Conservation (phyloP, 352 stramenopile genomes). For the Globisporangium uncinulatum region DNA sequence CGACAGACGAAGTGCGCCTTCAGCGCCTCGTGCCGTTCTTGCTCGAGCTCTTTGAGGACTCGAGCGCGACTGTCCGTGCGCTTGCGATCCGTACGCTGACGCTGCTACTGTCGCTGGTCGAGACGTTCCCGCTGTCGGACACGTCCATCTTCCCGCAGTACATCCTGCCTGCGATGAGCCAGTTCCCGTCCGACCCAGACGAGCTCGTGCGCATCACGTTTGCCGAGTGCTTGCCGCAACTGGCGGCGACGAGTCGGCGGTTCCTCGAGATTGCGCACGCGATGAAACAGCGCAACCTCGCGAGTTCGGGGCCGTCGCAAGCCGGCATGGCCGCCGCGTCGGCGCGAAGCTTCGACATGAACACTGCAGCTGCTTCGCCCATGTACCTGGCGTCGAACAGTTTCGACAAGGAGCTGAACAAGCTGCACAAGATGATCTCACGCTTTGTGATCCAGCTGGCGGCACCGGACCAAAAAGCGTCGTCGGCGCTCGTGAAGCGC, state of each 20-base stretch:
- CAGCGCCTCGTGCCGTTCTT: conserved; percentile 93
- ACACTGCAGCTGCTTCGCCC: conserved; percentile 11
- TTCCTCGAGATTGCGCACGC: conserved; percentile 93
- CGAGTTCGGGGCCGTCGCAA: conserved; percentile 32
- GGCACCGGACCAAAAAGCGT: conserved; percentile 82
- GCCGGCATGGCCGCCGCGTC: conserved; percentile 18
- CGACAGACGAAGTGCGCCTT: conserved; percentile 91
- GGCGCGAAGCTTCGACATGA: conserved; percentile 32
- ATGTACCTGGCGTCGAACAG: conserved; percentile 73
- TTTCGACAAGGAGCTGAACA: conserved; percentile 91
- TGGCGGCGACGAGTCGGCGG: conserved; percentile 90
- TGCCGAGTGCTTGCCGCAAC: conserved; percentile 87
- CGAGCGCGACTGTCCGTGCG: conserved; percentile 84
- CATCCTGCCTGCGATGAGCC: conserved; percentile 90
- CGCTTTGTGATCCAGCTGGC: conserved; percentile 93
- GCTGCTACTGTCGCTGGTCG: conserved; percentile 87
- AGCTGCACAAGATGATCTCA: conserved; percentile 91
- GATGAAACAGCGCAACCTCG: conserved; percentile 70
- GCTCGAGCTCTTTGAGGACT: conserved; percentile 92
- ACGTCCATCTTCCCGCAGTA: conserved; percentile 96
- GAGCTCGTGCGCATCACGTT: conserved; percentile 94
- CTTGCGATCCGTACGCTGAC: conserved; percentile 88
- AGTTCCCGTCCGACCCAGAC: conserved; percentile 88
- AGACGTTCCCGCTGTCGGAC: conserved; percentile 92
- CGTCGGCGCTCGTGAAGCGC: conserved; percentile 92